Percentiles rank a stretch among this genome's conserved stretches.
Evolutionary conservation across 129 eudicot genomes (phyloP).

Genomic region (Solidago caesia): DNA sequence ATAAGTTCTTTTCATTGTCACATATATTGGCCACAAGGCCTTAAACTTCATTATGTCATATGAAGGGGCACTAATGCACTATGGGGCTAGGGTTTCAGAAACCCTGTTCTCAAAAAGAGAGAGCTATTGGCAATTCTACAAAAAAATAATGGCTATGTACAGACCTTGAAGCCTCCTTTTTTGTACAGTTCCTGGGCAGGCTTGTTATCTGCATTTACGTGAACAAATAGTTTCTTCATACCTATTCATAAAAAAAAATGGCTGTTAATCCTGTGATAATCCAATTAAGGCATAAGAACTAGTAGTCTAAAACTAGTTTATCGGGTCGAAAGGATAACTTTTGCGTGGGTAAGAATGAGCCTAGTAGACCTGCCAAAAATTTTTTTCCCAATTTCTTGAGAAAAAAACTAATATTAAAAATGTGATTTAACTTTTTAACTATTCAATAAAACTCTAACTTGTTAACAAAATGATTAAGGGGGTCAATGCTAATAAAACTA

Average conservation of each 20-base stretch:
- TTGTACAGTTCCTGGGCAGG: constrained; percentile 71
- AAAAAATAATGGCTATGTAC: constrained; percentile 1
- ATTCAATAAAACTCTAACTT: not conserved
- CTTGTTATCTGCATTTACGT: constrained; percentile 70
- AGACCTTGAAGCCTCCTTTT: constrained; percentile 72
- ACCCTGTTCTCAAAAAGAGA: not conserved
- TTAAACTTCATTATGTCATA: not conserved
- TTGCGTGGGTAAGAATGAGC: too few relatives aligned
- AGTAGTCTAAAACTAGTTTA: too few relatives aligned
- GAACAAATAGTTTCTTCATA: constrained; percentile 75
- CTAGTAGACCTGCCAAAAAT: too few relatives aligned
- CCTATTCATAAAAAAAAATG: constrained; percentile 39
- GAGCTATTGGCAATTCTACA: not conserved
- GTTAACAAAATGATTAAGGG: not conserved
- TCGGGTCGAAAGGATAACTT: too few relatives aligned
- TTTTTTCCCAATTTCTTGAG: not conserved
- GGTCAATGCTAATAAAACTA: not conserved
- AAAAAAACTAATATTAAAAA: not conserved
- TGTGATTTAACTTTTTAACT: not conserved
- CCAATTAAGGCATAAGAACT: not conserved
- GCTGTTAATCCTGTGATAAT: not conserved
- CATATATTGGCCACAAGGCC: not conserved
- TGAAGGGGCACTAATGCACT: not conserved
- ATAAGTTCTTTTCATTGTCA: not conserved
- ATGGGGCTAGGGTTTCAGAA: not conserved